Conservation (phyloP, 306 rosid species). For the Fagus crenata region DNA sequence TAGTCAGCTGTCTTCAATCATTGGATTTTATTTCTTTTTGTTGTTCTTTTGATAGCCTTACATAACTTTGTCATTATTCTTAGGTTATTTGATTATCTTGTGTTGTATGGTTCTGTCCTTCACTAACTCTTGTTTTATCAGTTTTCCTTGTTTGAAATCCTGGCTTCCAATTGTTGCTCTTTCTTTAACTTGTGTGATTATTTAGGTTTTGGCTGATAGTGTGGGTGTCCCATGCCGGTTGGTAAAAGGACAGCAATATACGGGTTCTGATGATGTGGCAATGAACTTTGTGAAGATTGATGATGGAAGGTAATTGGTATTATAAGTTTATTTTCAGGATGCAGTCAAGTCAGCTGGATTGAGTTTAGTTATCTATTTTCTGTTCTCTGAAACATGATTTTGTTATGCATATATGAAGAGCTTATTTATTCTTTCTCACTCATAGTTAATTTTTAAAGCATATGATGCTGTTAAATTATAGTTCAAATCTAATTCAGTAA, state of each 20-base stretch:
- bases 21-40: neutral
- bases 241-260: slow-evolving; percentile 86
- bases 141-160: slow-evolving; percentile 4
- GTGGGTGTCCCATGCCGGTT: slow-evolving; percentile 83
- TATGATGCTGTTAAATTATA: slow-evolving; percentile 9
- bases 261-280: slow-evolving; percentile 80
- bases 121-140: neutral
- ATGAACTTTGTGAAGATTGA: slow-evolving; percentile 82
- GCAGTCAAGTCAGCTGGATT: slow-evolving; percentile 24
- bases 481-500: neutral
- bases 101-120: slow-evolving; percentile 6
- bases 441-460: neutral
- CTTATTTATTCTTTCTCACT: slow-evolving; percentile 23
- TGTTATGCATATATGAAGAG: slow-evolving; percentile 5
- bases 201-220: slow-evolving; percentile 88
- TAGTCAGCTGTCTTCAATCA: neutral
- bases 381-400: slow-evolving; percentile 13
- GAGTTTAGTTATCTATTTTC: slow-evolving; percentile 19
- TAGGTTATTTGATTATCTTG: neutral
- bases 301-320: slow-evolving; percentile 76
- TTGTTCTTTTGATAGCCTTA: neutral
- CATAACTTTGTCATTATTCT: neutral
- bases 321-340: slow-evolving; percentile 23
- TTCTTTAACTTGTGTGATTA: slow-evolving; percentile 13
- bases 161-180: neutral